A percentile compares a stretch with the other conserved stretches of the same genome.
Evolutionary conservation across 129 eudicot species (phyloP).

Genomic region (Artemisia tridentata): DNA sequence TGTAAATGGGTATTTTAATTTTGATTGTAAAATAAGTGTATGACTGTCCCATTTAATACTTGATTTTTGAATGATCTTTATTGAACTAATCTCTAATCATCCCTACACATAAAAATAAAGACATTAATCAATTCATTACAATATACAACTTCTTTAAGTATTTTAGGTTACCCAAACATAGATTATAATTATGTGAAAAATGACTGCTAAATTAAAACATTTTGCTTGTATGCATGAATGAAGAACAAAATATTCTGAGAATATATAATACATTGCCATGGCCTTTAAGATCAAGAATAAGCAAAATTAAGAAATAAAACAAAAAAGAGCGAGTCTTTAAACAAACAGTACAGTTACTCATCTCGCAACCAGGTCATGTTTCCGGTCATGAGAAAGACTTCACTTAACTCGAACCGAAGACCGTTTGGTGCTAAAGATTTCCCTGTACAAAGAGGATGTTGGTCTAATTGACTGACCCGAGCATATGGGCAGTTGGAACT

Average conservation of each 20-base stretch:
- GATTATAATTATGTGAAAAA: background rate
- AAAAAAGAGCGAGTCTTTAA: conserved; percentile 10
- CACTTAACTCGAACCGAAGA: conserved; percentile 2
- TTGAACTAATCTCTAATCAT: too few relatives aligned
- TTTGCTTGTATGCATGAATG: conserved; percentile 32
- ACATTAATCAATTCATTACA: too few relatives aligned
- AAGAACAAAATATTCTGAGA: conserved; percentile 28
- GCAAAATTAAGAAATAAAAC: background rate
- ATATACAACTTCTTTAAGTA: too few relatives aligned
- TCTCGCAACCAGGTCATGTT: conserved; percentile 18
- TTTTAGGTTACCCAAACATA: background rate
- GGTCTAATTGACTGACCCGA: too few relatives aligned
- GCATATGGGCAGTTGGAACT: too few relatives aligned
- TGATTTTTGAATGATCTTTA: too few relatives aligned
- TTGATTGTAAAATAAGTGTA: too few relatives aligned
- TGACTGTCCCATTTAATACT: too few relatives aligned
- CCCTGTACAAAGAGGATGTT: conserved; percentile 32
- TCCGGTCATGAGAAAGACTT: background rate
- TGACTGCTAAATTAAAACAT: conserved; percentile 13
- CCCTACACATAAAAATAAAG: too few relatives aligned
- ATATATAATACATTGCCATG: conserved; percentile 35
- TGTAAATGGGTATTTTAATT: too few relatives aligned
- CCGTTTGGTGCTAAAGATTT: conserved; percentile 22
- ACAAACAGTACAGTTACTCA: conserved; percentile 24
- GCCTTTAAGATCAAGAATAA: conserved; percentile 30